Evolutionary conservation across 139 green algal genomes (phyloP).

Genomic region (Edaphochlamys debaryana): DNA sequence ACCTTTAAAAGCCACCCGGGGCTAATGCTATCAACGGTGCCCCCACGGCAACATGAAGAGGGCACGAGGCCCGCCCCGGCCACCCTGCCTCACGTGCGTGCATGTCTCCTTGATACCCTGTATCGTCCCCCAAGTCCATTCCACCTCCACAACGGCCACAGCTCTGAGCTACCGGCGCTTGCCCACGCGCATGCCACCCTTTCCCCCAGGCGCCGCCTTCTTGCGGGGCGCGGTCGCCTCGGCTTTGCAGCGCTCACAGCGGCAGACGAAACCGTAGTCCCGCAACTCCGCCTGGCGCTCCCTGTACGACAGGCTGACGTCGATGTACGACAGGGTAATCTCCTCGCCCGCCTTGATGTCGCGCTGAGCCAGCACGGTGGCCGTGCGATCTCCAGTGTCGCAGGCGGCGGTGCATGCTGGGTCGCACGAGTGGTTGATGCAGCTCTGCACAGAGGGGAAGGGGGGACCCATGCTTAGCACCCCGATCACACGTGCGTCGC

Average conservation of each 20-base stretch:
- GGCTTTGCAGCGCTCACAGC: conserved; percentile 59
- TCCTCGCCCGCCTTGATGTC: conserved; percentile 73
- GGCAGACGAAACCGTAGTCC: conserved; percentile 89
- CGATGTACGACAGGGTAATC: conserved; percentile 84
- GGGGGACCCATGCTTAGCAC: no score
- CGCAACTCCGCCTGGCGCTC: conserved; percentile 54
- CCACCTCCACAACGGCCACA: no score
- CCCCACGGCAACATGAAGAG: no score
- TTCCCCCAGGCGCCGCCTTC: background rate
- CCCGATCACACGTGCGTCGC: no score
- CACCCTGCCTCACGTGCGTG: no score
- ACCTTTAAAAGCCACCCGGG: no score
- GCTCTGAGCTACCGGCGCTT: no score
- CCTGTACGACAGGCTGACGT: conserved; percentile 52
- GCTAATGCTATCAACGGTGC: no score
- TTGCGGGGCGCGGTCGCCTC: conserved; percentile 15
- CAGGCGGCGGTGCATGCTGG: conserved; percentile 72
- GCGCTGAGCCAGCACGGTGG: conserved; percentile 64
- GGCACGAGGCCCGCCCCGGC: no score
- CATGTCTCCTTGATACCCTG: no score
- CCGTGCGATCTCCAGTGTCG: conserved; percentile 28
- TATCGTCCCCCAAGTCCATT: no score
- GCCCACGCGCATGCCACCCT: no score
- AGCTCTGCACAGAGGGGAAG: conserved; percentile 60
- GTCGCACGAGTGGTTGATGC: conserved; percentile 91